Percentiles rank a stretch among this genome's conserved stretches.
Evolutionary conservation across 2,329 filamentous ascomycete species (phyloP).

Genomic region (Microthyrium microscopicum): DNA sequence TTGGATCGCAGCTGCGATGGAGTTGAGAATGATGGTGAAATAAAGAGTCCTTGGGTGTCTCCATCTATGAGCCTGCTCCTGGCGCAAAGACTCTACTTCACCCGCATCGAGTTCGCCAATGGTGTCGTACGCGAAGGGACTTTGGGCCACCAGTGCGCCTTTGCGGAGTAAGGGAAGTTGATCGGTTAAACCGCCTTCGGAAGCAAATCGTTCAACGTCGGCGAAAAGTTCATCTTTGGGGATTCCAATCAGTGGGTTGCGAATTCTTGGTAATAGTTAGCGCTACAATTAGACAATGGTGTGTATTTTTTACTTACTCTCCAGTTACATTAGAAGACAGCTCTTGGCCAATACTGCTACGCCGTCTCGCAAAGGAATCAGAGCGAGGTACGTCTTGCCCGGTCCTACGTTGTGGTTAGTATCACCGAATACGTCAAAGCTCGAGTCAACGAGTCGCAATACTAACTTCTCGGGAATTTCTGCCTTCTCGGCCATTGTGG

Average conservation of each 20-base stretch:
- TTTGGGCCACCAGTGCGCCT: conserved; percentile 59
- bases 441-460: too few species aligned
- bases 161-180: conserved; percentile 44
- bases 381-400: too few species aligned
- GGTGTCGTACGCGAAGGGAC: conserved; percentile 45
- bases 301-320: conserved; percentile 3
- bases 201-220: conserved; percentile 46
- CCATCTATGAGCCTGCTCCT: conserved; percentile 46
- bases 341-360: neutral
- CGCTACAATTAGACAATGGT: neutral
- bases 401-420: too few species aligned
- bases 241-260: conserved; percentile 40
- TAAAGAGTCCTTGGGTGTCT: conserved; percentile 38
- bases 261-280: conserved; percentile 25
- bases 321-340: conserved; percentile 3
- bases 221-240: conserved; percentile 32
- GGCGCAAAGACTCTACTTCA: conserved; percentile 41
- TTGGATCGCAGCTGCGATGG: conserved; percentile 50
- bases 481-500: too few species aligned
- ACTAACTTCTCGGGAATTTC: too few species aligned
- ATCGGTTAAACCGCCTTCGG: conserved; percentile 39
- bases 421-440: too few species aligned
- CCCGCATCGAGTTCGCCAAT: conserved; percentile 43
- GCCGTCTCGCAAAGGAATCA: neutral
- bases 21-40: conserved; percentile 51